phyloP scores from a whole-genome alignment of 768 basidiomycete species.

The Lentinus brumalis region DNA sequence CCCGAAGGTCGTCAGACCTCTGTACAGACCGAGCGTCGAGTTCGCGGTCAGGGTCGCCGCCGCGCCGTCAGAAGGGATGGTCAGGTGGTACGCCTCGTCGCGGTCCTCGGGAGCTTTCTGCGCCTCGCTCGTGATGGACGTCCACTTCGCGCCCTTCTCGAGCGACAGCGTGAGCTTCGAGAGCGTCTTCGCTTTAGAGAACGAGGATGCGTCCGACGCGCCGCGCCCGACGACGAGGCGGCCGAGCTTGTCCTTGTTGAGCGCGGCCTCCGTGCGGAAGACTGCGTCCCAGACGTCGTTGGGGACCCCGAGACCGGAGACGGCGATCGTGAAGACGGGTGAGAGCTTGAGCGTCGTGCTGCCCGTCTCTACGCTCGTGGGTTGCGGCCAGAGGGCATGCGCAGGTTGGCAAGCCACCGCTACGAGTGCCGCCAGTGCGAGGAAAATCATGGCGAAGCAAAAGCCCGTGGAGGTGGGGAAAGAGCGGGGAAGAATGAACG shows the following conservation, averaged over 20 bases:
- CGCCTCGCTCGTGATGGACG: conserved; percentile 55
- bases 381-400: conserved; percentile 41
- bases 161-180: conserved; percentile 48
- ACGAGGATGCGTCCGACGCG: conserved; percentile 40
- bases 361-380: conserved; percentile 32
- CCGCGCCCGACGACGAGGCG: conserved; percentile 64
- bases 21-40: conserved; percentile 65
- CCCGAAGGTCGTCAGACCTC: conserved; percentile 77
- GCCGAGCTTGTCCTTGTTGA: conserved; percentile 57
- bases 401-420: conserved; percentile 21
- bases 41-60: conserved; percentile 59
- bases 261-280: conserved; percentile 43
- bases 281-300: conserved; percentile 62
- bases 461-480: conserved; percentile 9
- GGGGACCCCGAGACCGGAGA: conserved; percentile 44
- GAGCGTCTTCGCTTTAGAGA: conserved; percentile 45
- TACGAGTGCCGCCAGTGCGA: conserved; percentile 23
- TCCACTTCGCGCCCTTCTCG: conserved; percentile 24
- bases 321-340: conserved; percentile 50
- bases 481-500: background rate
- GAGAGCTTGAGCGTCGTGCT: conserved; percentile 41
- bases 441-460: conserved; percentile 20
- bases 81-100: conserved; percentile 62
- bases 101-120: conserved; percentile 50
- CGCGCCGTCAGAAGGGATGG: conserved; percentile 54